A percentile compares a stretch with the other conserved stretches of the same genome.
These are phyloP conservation scores for Nigrograna mackinnonii DNA, from an alignment of 2,329 filamentous ascomycete genomes.

Conservation along the genomic window DNA sequence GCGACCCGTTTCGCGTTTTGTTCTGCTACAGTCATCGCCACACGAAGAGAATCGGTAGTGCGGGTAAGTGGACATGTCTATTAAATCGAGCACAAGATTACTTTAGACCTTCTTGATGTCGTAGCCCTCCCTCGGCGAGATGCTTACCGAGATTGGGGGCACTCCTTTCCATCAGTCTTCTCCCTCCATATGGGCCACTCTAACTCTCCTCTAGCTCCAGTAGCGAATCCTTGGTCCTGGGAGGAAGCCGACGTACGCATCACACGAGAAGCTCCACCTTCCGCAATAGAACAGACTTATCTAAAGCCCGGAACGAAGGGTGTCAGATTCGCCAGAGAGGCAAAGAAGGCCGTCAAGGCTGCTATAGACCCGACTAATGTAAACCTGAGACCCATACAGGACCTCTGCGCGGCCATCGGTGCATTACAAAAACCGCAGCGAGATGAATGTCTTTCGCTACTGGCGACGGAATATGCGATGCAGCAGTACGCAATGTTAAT, in stretches of 20 bases:
- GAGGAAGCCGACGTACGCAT: conserved; percentile 22
- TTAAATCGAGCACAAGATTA: too few species aligned
- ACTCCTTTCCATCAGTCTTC: too few species aligned
- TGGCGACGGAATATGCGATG: conserved; percentile 15
- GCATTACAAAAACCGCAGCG: conserved; percentile 16
- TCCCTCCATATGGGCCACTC: too few species aligned
- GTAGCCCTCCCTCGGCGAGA: too few species aligned
- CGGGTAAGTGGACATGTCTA: too few species aligned
- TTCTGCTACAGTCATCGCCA: conserved; percentile 16
- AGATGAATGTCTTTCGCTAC: conserved; percentile 20
- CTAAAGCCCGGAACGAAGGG: conserved; percentile 4
- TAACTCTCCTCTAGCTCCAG: not conserved
- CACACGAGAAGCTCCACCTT: conserved; percentile 1
- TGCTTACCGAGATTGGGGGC: too few species aligned
- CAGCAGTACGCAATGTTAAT: conserved; percentile 20
- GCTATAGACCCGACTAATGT: conserved; percentile 11
- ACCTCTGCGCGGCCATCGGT: conserved; percentile 19
- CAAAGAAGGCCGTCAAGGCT: conserved; percentile 19
- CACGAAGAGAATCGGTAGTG: too few species aligned
- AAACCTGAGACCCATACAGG: conserved; percentile 18
- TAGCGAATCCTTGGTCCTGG: conserved; percentile 20
- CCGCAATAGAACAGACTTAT: too few species aligned
- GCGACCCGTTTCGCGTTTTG: conserved; percentile 20
- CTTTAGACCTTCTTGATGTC: too few species aligned
- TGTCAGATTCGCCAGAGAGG: conserved; percentile 16